phyloP scores from a whole-genome alignment of 345 rosid genomes.

The Moricandia moricandioides region DNA sequence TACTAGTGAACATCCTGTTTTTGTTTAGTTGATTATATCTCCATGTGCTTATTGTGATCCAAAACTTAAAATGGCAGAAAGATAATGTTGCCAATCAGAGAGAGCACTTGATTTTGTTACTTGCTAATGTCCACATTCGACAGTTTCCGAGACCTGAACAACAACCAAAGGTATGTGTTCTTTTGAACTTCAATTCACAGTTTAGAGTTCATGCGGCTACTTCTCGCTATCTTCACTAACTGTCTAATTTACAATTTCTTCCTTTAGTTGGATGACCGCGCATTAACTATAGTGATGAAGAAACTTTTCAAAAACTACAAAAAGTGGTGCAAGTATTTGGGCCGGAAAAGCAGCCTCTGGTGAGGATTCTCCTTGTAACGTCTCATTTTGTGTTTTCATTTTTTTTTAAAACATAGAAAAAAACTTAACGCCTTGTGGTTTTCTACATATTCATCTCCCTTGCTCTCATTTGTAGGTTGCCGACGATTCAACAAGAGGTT shows the following conservation, averaged over 20 bases:
- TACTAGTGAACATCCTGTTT: conserved; percentile 5
- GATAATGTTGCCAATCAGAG: conserved; percentile 62
- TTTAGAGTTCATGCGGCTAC: neutral
- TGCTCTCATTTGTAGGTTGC: conserved; percentile 56
- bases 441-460: neutral
- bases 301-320: conserved; percentile 63
- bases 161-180: conserved; percentile 48
- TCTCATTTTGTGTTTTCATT: neutral
- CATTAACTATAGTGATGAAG: conserved; percentile 59
- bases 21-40: neutral
- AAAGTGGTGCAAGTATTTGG: conserved; percentile 67
- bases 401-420: neutral
- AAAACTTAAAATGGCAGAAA: conserved; percentile 37
- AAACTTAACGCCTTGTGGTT: neutral
- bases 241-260: neutral
- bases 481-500: conserved; percentile 90
- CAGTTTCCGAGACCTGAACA: conserved; percentile 53
- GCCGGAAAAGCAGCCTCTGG: conserved; percentile 70
- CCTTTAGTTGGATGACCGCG: conserved; percentile 52
- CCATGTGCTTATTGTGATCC: conserved; percentile 11
- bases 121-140: conserved; percentile 61
- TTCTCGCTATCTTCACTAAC: neutral
- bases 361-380: conserved; percentile 8
- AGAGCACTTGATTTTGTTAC: conserved; percentile 62
- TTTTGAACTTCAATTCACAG: neutral